These are phyloP conservation scores for Magnusiomyces fungicola DNA, from an alignment of 1,139 yeast species.

Conservation along the genomic window DNA sequence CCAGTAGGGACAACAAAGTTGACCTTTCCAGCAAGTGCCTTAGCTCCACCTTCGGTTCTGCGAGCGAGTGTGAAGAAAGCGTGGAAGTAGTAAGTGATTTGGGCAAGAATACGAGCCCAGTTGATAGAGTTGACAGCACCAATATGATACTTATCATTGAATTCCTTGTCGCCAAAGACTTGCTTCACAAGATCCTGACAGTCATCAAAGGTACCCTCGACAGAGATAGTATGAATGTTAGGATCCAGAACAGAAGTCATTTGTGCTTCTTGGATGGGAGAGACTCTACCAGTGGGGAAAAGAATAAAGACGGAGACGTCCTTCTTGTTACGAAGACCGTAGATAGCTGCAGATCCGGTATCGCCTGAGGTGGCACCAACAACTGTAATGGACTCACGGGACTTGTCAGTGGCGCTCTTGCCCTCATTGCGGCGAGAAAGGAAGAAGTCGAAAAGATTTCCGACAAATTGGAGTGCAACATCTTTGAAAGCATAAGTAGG, in stretches of 20 bases:
- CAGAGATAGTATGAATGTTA: constrained; percentile 91
- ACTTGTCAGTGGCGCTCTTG: constrained; percentile 44
- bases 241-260: constrained; percentile 96
- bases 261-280: constrained; percentile 96
- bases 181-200: constrained; percentile 96
- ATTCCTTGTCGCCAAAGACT: constrained; percentile 80
- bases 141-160: constrained; percentile 82
- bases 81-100: constrained; percentile 91
- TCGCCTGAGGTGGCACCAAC: constrained; percentile 99
- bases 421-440: constrained; percentile 66
- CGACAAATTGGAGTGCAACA: constrained; percentile 96
- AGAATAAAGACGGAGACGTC: constrained; percentile 93
- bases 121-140: constrained; percentile 98
- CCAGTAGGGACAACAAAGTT: constrained; percentile 95
- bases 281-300: constrained; percentile 95
- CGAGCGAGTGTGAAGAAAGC: constrained; percentile 69
- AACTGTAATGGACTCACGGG: constrained; percentile 79
- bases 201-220: constrained; percentile 94
- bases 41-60: constrained; percentile 29
- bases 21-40: constrained; percentile 33
- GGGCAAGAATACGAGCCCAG: constrained; percentile 98
- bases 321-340: constrained; percentile 92
- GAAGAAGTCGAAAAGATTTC: constrained; percentile 90
- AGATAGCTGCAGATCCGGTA: constrained; percentile 98
- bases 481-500: constrained; percentile 99